These are phyloP conservation scores for Physcomitrium patens DNA, from an alignment of 225 moss, liverwort and hornwort species.

Conservation along the genomic window DNA sequence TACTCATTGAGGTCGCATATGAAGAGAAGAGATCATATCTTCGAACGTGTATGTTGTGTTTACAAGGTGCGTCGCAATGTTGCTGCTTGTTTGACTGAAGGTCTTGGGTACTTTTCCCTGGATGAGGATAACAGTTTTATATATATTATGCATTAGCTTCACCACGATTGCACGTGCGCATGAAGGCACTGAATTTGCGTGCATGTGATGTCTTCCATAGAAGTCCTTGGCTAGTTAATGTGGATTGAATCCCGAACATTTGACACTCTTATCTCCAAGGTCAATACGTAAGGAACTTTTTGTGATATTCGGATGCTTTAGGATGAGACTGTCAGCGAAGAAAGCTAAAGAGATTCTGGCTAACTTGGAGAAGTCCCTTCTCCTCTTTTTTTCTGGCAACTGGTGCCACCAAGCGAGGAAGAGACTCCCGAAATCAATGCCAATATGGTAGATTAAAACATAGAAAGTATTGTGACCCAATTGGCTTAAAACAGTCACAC, in stretches of 20 bases:
- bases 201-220: conserved; percentile 37
- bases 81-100: conserved; percentile 99
- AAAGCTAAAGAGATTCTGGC: conserved; percentile 61
- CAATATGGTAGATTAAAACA: conserved; percentile 26
- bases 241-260: too few species aligned
- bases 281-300: not conserved
- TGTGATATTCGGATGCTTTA: conserved; percentile 32
- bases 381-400: conserved; percentile 89
- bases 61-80: conserved; percentile 95
- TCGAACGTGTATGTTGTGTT: not conserved
- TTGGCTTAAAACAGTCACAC: conserved; percentile 40
- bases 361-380: conserved; percentile 76
- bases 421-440: conserved; percentile 87
- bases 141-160: too few species aligned
- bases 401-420: conserved; percentile 97
- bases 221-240: conserved; percentile 41
- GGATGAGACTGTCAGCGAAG: conserved; percentile 84
- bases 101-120: conserved; percentile 85
- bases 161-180: too few species aligned
- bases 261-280: not conserved
- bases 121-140: conserved; percentile 81
- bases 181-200: too few species aligned
- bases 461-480: conserved; percentile 51
- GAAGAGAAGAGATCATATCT: not conserved
- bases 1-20: not conserved